phyloP scores from a whole-genome alignment of 495 filamentous ascomycete genomes.

The Patellaria atrata region DNA sequence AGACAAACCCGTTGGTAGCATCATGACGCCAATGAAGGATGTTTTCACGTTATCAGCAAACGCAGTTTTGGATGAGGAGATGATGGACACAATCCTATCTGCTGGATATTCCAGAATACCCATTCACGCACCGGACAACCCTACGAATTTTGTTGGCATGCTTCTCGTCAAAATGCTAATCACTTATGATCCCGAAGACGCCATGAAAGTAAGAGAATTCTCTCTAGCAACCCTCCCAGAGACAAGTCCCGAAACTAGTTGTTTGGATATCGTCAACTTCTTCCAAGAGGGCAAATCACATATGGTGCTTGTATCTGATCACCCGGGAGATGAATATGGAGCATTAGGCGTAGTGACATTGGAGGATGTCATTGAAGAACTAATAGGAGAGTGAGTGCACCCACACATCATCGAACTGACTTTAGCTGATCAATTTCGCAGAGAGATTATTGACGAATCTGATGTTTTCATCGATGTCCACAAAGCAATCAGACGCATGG shows the following conservation, averaged over 20 bases:
- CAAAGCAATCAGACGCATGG: constrained; percentile 79
- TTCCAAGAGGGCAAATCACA: constrained; percentile 99
- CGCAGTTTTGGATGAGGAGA: constrained; percentile 75
- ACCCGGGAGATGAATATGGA: constrained; percentile 74
- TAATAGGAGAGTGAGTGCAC: constrained; percentile 80
- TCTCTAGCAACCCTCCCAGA: constrained; percentile 87
- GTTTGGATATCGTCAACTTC: constrained; percentile 96
- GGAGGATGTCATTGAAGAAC: constrained; percentile 95
- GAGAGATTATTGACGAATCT: constrained; percentile 63
- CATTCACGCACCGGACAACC: constrained; percentile 74
- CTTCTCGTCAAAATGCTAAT: constrained; percentile 95
- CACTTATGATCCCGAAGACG: constrained; percentile 94
- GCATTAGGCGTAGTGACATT: constrained; percentile 87
- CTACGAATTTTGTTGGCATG: constrained; percentile 88
- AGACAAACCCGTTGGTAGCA: constrained; percentile 81
- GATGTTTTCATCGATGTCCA: constrained; percentile 95
- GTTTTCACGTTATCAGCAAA: constrained; percentile 92
- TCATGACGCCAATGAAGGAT: constrained; percentile 98
- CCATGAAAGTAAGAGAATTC: constrained; percentile 71
- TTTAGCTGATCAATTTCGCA: constrained; percentile 4
- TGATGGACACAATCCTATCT: constrained; percentile 82
- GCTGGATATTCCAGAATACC: constrained; percentile 93
- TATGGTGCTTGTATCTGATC: constrained; percentile 92
- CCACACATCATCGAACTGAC: constrained; percentile 27
- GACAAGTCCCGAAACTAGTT: constrained; percentile 86